Conservation (phyloP, 1,284 basidiomycete species). For the Puccinia coronata region DNA sequence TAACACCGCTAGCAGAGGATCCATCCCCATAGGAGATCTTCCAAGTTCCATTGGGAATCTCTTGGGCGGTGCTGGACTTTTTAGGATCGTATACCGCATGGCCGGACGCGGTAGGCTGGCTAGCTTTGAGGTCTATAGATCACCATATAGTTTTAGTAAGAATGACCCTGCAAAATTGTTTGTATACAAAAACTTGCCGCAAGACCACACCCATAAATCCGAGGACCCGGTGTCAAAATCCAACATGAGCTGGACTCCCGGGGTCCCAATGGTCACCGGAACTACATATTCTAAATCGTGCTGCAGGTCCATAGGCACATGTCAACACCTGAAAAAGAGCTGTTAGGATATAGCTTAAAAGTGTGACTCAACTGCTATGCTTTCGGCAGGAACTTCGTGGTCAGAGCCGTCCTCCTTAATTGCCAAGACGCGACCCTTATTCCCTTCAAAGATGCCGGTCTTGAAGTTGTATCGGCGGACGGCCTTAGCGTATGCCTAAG, state of each 20-base stretch:
- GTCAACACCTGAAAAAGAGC: neutral
- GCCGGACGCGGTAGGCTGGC: constrained; percentile 34
- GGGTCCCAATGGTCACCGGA: constrained; percentile 60
- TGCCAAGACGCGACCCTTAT: constrained; percentile 42
- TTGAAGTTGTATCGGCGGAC: constrained; percentile 47
- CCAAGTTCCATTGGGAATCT: constrained; percentile 57
- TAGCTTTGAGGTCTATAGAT: constrained; percentile 34
- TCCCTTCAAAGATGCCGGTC: constrained; percentile 33
- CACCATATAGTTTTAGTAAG: neutral
- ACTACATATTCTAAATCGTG: constrained; percentile 62
- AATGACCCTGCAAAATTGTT: neutral
- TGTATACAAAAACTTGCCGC: constrained; percentile 48
- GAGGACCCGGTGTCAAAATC: constrained; percentile 61
- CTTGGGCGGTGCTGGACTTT: constrained; percentile 58
- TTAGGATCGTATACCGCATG: constrained; percentile 59
- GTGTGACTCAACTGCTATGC: constrained; percentile 39
- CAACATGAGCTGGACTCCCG: constrained; percentile 59
- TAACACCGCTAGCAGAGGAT: constrained; percentile 57
- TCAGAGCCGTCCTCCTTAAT: constrained; percentile 40
- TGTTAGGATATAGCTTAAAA: neutral
- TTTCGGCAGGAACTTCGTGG: constrained; percentile 49
- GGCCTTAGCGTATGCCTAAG: constrained; percentile 49
- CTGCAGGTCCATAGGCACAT: constrained; percentile 51
- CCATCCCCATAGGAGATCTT: constrained; percentile 62
- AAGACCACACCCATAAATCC: constrained; percentile 59